Evolutionary conservation across 2,329 filamentous ascomycete genomes (phyloP).

Genomic region (Nakataea oryzae): DNA sequence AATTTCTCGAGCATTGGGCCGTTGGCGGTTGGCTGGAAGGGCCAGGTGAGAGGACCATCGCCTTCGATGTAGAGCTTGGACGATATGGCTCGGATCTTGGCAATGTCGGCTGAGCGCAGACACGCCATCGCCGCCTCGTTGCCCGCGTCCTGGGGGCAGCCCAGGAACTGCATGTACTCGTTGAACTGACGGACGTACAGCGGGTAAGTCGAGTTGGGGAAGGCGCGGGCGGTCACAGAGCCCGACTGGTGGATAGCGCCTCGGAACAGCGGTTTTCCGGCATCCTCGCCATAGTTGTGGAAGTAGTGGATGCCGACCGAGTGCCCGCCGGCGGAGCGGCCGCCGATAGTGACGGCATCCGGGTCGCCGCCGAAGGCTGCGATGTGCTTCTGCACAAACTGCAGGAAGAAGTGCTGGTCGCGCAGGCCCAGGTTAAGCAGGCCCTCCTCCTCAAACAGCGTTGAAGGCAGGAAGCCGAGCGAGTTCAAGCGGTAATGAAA

Average conservation of each 20-base stretch:
- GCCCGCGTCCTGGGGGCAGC: not conserved
- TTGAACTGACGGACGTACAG: not conserved
- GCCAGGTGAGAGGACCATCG: slow-evolving; percentile 24
- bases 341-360: not conserved
- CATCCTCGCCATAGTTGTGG: not conserved
- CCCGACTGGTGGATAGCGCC: slow-evolving; percentile 1
- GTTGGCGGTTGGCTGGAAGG: slow-evolving; percentile 46
- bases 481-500: not conserved
- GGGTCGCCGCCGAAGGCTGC: slow-evolving; percentile 1
- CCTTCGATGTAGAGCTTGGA: slow-evolving; percentile 20
- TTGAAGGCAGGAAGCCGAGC: not conserved
- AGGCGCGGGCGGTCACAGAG: slow-evolving; percentile 1
- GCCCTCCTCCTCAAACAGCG: not conserved
- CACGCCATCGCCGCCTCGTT: not conserved
- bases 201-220: not conserved
- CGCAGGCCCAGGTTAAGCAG: not conserved
- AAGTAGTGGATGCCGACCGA: slow-evolving; percentile 1
- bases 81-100: not conserved
- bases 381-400: slow-evolving; percentile 2
- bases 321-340: not conserved
- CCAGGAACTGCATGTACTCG: not conserved
- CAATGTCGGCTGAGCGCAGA: not conserved
- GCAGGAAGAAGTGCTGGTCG: not conserved
- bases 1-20: slow-evolving; percentile 16
- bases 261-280: not conserved